These are phyloP conservation scores for Eremochloa ophiuroides DNA, from an alignment of 176 grass and related monocot species.

Conservation along the genomic window DNA sequence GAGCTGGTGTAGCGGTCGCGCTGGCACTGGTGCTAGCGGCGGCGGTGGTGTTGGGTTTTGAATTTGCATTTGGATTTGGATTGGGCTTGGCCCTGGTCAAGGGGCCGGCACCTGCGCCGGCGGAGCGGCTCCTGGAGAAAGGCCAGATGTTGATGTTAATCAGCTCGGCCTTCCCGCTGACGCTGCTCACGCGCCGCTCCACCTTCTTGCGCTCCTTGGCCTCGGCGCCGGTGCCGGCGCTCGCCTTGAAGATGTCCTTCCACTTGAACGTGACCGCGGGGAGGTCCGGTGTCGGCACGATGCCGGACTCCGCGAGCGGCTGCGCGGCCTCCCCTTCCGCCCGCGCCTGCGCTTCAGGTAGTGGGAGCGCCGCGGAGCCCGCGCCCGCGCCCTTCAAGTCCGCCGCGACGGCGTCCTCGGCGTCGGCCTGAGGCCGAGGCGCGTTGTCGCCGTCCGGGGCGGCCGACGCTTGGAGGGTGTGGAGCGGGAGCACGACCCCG, in stretches of 20 bases:
- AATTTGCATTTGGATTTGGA: neutral
- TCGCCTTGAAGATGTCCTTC: constrained; percentile 68
- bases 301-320: constrained; percentile 25
- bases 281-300: constrained; percentile 39
- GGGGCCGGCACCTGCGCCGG: constrained; percentile 17
- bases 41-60: too few relatives aligned
- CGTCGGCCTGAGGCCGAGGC: neutral
- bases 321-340: neutral
- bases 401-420: neutral
- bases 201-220: constrained; percentile 51
- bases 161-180: constrained; percentile 70
- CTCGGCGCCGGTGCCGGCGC: constrained; percentile 24
- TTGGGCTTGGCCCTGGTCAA: constrained; percentile 28
- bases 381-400: neutral
- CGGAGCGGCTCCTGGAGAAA: constrained; percentile 90
- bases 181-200: constrained; percentile 44
- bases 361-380: neutral
- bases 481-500: constrained; percentile 90
- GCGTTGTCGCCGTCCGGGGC: neutral
- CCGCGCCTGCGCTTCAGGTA: neutral
- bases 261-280: constrained; percentile 57
- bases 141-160: constrained; percentile 98
- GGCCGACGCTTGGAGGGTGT: constrained; percentile 30
- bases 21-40: neutral
- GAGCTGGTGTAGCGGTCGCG: neutral